Conservation (phyloP, 768 basidiomycete species). For the Naganishia randhawae region DNA sequence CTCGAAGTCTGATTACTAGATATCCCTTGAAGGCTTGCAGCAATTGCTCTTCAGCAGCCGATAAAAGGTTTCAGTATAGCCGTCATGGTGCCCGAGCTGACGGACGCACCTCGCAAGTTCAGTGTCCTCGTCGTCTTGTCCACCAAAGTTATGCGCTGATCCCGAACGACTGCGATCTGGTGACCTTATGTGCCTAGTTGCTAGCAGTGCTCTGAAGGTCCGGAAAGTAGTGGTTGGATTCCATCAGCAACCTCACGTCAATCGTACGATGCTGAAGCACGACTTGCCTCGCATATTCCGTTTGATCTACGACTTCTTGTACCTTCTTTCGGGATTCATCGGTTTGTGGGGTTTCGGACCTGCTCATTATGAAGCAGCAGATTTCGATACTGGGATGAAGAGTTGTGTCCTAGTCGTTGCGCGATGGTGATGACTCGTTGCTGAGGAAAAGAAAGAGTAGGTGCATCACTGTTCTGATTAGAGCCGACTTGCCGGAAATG, state of each 20-base stretch:
- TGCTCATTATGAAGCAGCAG: background rate
- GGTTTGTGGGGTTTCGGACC: background rate
- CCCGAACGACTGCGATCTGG: conserved; percentile 15
- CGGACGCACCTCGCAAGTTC: conserved; percentile 12
- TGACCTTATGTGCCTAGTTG: conserved; percentile 1
- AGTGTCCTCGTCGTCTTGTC: background rate
- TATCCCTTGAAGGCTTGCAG: conserved; percentile 8
- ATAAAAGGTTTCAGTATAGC: background rate
- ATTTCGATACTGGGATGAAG: no score
- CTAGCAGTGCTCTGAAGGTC: background rate
- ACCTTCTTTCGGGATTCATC: background rate
- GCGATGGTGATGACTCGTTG: no score
- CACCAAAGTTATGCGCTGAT: conserved; percentile 6
- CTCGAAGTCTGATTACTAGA: background rate
- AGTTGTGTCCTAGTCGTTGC: no score
- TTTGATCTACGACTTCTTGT: background rate
- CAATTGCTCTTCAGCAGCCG: background rate
- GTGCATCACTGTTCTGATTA: no score
- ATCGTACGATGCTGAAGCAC: background rate
- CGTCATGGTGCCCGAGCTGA: background rate
- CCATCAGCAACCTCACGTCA: background rate
- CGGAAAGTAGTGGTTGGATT: background rate
- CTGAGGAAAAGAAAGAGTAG: no score
- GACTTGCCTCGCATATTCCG: conserved; percentile 12
- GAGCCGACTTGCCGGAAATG: no score